Conservation (phyloP, 257 asterid species). For the Asclepias syriaca region DNA sequence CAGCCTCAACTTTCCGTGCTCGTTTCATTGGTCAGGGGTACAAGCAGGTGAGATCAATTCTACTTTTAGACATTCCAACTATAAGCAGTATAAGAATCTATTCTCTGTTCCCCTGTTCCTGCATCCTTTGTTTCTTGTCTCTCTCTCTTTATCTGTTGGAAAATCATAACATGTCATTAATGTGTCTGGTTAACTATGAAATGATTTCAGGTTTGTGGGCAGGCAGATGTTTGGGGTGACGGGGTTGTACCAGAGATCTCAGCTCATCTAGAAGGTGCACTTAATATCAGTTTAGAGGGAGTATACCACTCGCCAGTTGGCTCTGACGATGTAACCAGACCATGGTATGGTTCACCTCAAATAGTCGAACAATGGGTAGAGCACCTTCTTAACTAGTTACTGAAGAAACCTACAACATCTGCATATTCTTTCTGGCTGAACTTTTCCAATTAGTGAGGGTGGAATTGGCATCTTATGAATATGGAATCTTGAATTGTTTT, state of each 20-base stretch:
- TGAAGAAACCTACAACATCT: not conserved
- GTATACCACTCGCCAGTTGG: constrained; percentile 88
- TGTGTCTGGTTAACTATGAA: constrained; percentile 6
- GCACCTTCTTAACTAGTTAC: constrained; percentile 52
- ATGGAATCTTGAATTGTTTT: not conserved
- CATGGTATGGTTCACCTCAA: constrained; percentile 89
- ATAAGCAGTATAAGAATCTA: not conserved
- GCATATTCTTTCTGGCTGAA: not conserved
- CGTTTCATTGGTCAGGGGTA: constrained; percentile 91
- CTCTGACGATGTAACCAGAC: constrained; percentile 64
- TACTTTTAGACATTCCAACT: not conserved
- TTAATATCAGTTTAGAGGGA: constrained; percentile 66
- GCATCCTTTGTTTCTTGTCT: not conserved
- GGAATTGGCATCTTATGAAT: not conserved
- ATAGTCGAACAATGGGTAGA: constrained; percentile 81
- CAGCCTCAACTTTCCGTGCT: constrained; percentile 48
- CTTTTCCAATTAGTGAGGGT: not conserved
- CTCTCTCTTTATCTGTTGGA: not conserved
- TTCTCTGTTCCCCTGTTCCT: not conserved
- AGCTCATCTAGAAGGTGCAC: constrained; percentile 88
- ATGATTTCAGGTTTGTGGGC: constrained; percentile 74
- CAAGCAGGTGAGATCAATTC: constrained; percentile 56
- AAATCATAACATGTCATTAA: not conserved
- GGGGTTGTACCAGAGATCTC: constrained; percentile 89
- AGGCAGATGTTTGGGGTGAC: constrained; percentile 90